Evolutionary conservation across 306 rosid genomes (phyloP).

Genomic region (Mimosa pudica): DNA sequence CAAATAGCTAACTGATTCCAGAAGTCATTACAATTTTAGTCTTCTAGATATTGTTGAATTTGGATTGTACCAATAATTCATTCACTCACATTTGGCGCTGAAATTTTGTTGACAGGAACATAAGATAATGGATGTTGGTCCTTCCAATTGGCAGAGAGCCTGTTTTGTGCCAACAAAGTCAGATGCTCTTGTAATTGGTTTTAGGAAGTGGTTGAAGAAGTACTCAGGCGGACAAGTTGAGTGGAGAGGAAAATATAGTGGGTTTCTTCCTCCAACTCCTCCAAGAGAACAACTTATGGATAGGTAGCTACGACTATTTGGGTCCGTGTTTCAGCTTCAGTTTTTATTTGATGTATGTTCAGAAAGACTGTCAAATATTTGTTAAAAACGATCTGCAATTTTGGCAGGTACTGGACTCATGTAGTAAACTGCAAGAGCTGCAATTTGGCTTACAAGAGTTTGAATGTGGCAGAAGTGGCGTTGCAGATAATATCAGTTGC

Average conservation of each 20-base stretch:
- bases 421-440: constrained; percentile 88
- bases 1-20: constrained; percentile 18
- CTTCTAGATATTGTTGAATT: not conserved
- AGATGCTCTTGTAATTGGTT: constrained; percentile 79
- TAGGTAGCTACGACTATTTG: constrained; percentile 52
- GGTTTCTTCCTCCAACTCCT: constrained; percentile 77
- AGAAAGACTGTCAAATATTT: not conserved
- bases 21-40: not conserved
- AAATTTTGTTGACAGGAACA: constrained; percentile 57
- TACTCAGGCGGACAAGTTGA: constrained; percentile 80
- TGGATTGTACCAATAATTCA: not conserved
- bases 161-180: constrained; percentile 90
- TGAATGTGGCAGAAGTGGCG: constrained; percentile 59
- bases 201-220: constrained; percentile 84
- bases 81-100: constrained; percentile 24
- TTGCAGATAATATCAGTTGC: constrained; percentile 64
- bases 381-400: not conserved
- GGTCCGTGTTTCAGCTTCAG: constrained; percentile 24
- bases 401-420: constrained; percentile 79
- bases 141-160: constrained; percentile 73
- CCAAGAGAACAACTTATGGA: constrained; percentile 83
- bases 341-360: not conserved
- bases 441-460: constrained; percentile 70
- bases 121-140: constrained; percentile 59
- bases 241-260: constrained; percentile 81